Conservation (phyloP, 345 rosid genomes). For the Eucalyptus virginea region DNA sequence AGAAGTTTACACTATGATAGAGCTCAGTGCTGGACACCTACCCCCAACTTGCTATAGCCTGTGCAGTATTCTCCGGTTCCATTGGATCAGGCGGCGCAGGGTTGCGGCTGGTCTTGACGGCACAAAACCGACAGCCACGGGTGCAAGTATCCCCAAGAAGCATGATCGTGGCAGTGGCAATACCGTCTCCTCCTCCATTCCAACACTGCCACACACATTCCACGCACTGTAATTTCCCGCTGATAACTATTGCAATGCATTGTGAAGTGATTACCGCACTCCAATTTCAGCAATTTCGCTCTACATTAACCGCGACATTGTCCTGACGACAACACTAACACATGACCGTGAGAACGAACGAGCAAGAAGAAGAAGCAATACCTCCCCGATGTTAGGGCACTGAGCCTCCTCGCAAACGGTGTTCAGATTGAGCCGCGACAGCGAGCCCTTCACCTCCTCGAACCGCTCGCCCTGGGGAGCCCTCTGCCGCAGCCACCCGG, state of each 20-base stretch:
- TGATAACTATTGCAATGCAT: background rate
- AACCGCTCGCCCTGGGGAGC: constrained; percentile 84
- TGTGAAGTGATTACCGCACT: background rate
- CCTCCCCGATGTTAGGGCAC: constrained; percentile 98
- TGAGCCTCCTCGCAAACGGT: constrained; percentile 98
- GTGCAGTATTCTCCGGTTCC: constrained; percentile 92
- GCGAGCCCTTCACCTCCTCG: constrained; percentile 62
- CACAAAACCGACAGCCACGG: constrained; percentile 99
- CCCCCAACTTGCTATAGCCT: constrained; percentile 96
- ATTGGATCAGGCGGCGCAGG: constrained; percentile 89
- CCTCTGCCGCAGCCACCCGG: constrained; percentile 83
- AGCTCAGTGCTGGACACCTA: constrained; percentile 1
- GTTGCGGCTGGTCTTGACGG: constrained; percentile 91
- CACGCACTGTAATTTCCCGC: background rate
- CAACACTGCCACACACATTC: constrained; percentile 46
- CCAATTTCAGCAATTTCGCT: background rate
- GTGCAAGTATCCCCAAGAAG: constrained; percentile 97
- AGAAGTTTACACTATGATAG: background rate
- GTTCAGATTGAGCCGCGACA: constrained; percentile 68
- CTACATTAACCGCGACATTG: background rate
- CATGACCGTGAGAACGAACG: background rate
- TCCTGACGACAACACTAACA: background rate
- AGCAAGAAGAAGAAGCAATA: background rate
- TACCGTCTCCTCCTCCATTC: constrained; percentile 98
- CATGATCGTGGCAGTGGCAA: constrained; percentile 96